Evolutionary conservation across 768 basidiomycete species (phyloP), one percentile per base, ranked within the genome.

Genomic region (Russula ochroleuca): DNA sequence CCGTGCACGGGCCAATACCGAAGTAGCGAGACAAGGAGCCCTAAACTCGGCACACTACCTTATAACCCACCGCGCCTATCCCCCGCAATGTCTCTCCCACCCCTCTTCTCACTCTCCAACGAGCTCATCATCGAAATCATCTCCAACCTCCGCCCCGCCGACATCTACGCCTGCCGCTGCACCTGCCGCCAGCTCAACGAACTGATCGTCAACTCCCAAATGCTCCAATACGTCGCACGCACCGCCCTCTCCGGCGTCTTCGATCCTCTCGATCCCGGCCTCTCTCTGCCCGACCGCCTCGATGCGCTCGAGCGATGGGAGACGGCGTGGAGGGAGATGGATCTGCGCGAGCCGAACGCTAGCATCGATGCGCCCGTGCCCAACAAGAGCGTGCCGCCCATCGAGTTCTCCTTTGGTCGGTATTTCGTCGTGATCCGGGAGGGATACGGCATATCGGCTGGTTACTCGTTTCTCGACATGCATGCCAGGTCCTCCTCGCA

Each of bases 221-320:
- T 50, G 17, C 43, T 60, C 58, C 52, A 55, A 50, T 60, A 64
- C 21, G 14, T 50, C 54, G 8, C 61, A 2, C 48, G 54, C 31
- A 65, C 59, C 5, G 59, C 64, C n/a, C 41, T 56, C 23, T 57
- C 64, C n/a, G 64, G 54, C 48, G 64, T 64, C 5, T 60, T 21
- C 17, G 63, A 64, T 56, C 54, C 59, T 14, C 59, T 61, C 59
- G 59, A 57, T 15, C 48, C 54, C 0, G 59, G 49, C 33, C 54
- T 23, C 21, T 51, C 63, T 45, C n/a, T 64, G 3, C 49, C 58
- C 10, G 52, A 59, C 11, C 57, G 63, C 6, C 37, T 59, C 3
- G 51, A 38, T 5, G 51, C 40, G 5, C 50, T 58, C 1, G 23
- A 47, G 3, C 49, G 25, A 19, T 63, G 62, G 62, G 62, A 60